phyloP scores from a whole-genome alignment of 225 moss, liverwort and hornwort species.

The Lunularia cruciata region DNA sequence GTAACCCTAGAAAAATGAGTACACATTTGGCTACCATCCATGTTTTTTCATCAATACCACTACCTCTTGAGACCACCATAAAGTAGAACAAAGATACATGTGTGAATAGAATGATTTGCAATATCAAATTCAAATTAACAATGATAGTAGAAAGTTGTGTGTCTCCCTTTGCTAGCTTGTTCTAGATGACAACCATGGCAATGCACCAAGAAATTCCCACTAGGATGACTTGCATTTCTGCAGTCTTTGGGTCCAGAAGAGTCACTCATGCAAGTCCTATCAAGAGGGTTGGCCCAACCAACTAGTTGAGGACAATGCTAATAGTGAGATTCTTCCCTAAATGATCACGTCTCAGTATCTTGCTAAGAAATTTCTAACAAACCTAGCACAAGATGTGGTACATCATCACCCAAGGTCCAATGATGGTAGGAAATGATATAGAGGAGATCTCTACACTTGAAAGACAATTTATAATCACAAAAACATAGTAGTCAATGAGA shows the following conservation, averaged over 20 bases:
- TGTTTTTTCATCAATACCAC: constrained; percentile 43
- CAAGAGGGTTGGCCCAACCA: constrained; percentile 75
- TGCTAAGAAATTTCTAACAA: constrained; percentile 59
- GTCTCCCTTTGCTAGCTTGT: constrained; percentile 64
- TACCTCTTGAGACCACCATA: constrained; percentile 56
- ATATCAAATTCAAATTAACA: constrained; percentile 63
- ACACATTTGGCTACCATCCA: constrained; percentile 76
- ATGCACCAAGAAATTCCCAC: constrained; percentile 70
- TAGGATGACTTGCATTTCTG: constrained; percentile 70
- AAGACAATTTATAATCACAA: constrained; percentile 50
- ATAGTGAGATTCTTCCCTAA: constrained; percentile 57
- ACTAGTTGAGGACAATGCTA: constrained; percentile 70
- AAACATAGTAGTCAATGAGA: constrained; percentile 63
- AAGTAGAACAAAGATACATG: constrained; percentile 63
- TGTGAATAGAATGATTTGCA: constrained; percentile 61
- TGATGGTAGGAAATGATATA: constrained; percentile 76
- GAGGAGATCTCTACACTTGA: constrained; percentile 62
- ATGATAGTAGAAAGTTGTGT: constrained; percentile 61
- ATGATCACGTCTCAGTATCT: constrained; percentile 51
- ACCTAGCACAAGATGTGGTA: constrained; percentile 84
- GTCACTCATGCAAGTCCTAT: constrained; percentile 91
- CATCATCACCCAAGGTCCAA: constrained; percentile 94
- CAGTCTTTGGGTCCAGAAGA: constrained; percentile 67
- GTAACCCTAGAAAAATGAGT: constrained; percentile 62
- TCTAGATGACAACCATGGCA: constrained; percentile 81